Evolutionary conservation across 768 basidiomycete species (phyloP).

Genomic region (Udeniomyces megalosporus): DNA sequence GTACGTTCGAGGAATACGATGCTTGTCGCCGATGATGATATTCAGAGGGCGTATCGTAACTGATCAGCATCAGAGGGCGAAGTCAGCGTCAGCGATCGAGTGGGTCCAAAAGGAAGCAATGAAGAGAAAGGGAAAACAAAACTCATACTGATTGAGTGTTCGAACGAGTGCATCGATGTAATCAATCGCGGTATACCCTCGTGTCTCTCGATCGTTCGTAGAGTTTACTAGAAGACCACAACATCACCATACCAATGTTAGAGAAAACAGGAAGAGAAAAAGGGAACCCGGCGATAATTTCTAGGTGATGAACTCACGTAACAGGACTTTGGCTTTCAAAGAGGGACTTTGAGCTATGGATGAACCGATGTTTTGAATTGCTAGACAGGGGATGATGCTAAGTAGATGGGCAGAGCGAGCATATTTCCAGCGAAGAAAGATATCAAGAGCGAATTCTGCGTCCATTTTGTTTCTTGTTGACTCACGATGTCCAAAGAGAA

Average conservation of each 20-base stretch:
- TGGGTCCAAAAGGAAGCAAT: neutral
- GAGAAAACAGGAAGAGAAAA: slow-evolving; percentile 8
- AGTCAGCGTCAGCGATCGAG: neutral
- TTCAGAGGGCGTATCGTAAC: neutral
- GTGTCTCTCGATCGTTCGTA: slow-evolving; percentile 77
- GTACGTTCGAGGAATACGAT: too few species aligned
- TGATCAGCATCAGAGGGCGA: neutral
- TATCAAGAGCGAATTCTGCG: neutral
- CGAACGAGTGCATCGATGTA: slow-evolving; percentile 64
- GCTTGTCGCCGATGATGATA: too few species aligned
- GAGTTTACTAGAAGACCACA: slow-evolving; percentile 48
- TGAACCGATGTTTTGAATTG: slow-evolving; percentile 59
- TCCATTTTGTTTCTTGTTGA: too few species aligned
- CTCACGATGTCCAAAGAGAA: slow-evolving; percentile 80
- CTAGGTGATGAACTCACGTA: slow-evolving; percentile 40
- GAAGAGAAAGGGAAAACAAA: neutral
- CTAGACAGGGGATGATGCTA: slow-evolving; percentile 82
- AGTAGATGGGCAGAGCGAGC: neutral
- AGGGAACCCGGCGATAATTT: too few species aligned
- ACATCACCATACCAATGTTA: neutral
- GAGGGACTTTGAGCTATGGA: slow-evolving; percentile 57
- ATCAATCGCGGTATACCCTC: slow-evolving; percentile 64
- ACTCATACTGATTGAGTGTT: slow-evolving; percentile 41
- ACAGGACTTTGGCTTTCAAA: slow-evolving; percentile 64
- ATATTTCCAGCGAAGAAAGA: neutral